These are phyloP conservation scores for Magnusiomyces clavatus DNA, from an alignment of 1,139 yeast species.

Conservation along the genomic window DNA sequence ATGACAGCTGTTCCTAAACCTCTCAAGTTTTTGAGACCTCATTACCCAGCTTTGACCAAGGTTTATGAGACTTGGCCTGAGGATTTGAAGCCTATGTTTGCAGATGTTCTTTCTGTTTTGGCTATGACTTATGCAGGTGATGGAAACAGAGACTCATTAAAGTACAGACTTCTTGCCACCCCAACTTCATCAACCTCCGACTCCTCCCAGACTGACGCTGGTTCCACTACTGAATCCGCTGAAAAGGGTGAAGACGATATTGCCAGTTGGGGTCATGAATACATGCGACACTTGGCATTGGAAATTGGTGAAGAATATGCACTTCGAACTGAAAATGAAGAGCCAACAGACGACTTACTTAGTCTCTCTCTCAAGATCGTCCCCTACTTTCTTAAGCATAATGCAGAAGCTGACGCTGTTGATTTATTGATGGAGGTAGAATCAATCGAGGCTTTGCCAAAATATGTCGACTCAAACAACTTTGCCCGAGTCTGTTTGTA, in stretches of 20 bases:
- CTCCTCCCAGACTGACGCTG: background rate
- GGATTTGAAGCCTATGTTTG: conserved; percentile 41
- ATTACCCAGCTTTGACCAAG: conserved; percentile 57
- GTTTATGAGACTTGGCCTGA: conserved; percentile 63
- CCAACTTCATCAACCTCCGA: background rate
- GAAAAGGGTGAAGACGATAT: conserved; percentile 45
- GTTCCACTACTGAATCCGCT: background rate
- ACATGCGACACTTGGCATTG: conserved; percentile 87
- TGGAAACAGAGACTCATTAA: conserved; percentile 71
- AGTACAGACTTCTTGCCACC: conserved; percentile 63
- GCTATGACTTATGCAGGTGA: conserved; percentile 94
- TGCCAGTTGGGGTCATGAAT: conserved; percentile 96
- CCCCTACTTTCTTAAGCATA: conserved; percentile 86
- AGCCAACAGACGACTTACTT: conserved; percentile 41
- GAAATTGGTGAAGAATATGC: conserved; percentile 88
- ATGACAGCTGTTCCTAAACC: conserved; percentile 99
- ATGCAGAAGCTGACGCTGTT: conserved; percentile 98
- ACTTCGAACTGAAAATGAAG: conserved; percentile 49
- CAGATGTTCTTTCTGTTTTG: conserved; percentile 85
- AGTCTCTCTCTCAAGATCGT: conserved; percentile 69
- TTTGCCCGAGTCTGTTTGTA: conserved; percentile 86
- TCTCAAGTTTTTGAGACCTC: conserved; percentile 87
- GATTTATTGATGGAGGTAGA: conserved; percentile 88
- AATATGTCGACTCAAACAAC: conserved; percentile 78
- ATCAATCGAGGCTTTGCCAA: conserved; percentile 71